Base-by-base conservation (phyloP, 129 eudicot species). In the Logfia minima region DNA sequence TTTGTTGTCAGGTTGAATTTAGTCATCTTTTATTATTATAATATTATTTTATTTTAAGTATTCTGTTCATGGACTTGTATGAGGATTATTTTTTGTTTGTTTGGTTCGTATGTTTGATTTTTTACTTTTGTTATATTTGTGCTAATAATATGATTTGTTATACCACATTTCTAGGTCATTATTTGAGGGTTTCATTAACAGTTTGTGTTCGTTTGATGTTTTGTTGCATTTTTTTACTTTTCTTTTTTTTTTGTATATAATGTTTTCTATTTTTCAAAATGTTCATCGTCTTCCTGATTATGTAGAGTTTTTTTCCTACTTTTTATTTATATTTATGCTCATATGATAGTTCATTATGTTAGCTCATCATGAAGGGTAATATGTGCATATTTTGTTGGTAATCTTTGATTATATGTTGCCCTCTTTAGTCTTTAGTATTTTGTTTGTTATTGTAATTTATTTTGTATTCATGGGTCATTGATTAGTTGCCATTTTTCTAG, bases 1-100 rank as follows among this genome's bases (percentile, higher is more conserved):
- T 92, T 8, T 86, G 93, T n/a, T 83, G 86, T 51, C 98, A 92
- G 96, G 98, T 92, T 11, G 61, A 16, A 18, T 55, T 18, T 55
- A 18, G 6, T 55, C 22, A 17, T 55, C 22, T 4, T 16, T 53
- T 24, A 0, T 24, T 24, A 24, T 24, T 24, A 24, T 24, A n/a
- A n/a, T 24, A 24, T 24, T 24, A 24, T 24, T 24, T 24, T 11
- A 4, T 17, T 16, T 26, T 26, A 55, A 4, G 22, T 18, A 18
- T 55, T 18, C 18, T 18, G 60, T 53, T 53, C 60, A 18, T 53
- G n/a, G 60, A n/a, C 60, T 53, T 14, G 1, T 53, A 4, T 18
- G 21, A 53, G 8, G n/a, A 17, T 53, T 17, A 0, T 17, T 16
- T 4, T 34, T 4, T 17, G 6, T 14, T 53, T 53, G 60, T 55